These are phyloP conservation scores for Sugiyamaella pinicola DNA, from an alignment of 1,139 yeast genomes.

Conservation along the genomic window DNA sequence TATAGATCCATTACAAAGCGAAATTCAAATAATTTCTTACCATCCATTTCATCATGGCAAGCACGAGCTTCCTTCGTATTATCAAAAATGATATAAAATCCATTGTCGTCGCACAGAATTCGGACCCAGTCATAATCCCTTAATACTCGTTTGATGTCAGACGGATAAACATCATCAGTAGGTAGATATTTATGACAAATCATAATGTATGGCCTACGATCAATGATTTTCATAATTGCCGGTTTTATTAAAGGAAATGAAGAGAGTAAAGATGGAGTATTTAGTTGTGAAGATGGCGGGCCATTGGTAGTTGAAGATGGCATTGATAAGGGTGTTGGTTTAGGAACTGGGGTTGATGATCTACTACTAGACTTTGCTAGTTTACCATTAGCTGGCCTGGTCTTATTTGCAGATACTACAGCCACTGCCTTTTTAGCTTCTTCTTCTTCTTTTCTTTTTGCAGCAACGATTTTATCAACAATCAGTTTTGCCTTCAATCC, in stretches of 20 bases:
- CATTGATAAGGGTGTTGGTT: not conserved
- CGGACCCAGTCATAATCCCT: conserved; percentile 65
- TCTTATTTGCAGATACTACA: not conserved
- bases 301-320: not conserved
- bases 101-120: conserved; percentile 61
- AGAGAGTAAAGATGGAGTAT: conserved; percentile 11
- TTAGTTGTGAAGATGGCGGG: not conserved
- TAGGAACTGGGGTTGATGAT: conserved; percentile 1
- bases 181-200: conserved; percentile 59
- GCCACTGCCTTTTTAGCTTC: conserved; percentile 16
- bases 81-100: conserved; percentile 73
- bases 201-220: conserved; percentile 58
- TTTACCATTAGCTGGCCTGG: conserved; percentile 2
- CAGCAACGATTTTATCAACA: conserved; percentile 30
- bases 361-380: conserved; percentile 3
- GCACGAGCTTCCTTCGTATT: conserved; percentile 62
- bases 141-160: conserved; percentile 56
- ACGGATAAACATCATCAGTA: conserved; percentile 52
- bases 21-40: conserved; percentile 53
- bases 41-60: conserved; percentile 71
- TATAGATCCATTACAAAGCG: conserved; percentile 60
- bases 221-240: conserved; percentile 45
- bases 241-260: conserved; percentile 16
- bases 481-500: conserved; percentile 37
- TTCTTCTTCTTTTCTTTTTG: conserved; percentile 12